Base-by-base conservation (phyloP, 1,284 basidiomycete genomes). In the Veloporphyrellus conicus region DNA sequence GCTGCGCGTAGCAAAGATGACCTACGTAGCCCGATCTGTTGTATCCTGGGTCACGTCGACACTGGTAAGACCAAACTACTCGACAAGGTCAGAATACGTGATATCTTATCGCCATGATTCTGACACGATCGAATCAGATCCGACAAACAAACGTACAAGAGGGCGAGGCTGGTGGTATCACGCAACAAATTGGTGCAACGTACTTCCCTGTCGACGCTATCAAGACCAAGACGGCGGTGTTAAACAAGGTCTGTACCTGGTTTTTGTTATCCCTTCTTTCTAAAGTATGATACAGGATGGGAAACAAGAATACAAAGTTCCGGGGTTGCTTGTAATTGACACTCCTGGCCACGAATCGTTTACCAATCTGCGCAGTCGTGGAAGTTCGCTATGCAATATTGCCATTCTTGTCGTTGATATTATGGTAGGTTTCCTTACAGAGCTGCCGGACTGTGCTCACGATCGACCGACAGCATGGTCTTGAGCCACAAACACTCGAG, bases 311-410 rank as follows among this genome's bases (percentile, higher is more conserved):
- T 97, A 95, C 78, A 95, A 98, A 70, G 87, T 98, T 52, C 96
- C 96, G 28, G 96, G 96, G 71, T 79, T 99, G 22, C 79, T 99
- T 48, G 72, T 99, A 64, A 99, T 99, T 62, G 96, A 99, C 70
- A 99, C 96, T 3, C 96, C 96, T 45, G 96, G 96, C 54, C 96
- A 99, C 84, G 96, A 99, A 72, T 98, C 94, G 7, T 99, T 99
- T 78, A 94, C 93, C 19, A 99, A 99, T 68, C 70, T 99, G 65
- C 91, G 96, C 48, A 87, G 90, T 23, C 89, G 96, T 70, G 96
- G 96, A 66, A 94, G 91, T 56, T 98, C 94, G 18, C 78, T 99
- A 25, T 99, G 96, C 74, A 99, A 99, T 73, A 99, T 99, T 58
- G 96, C 96, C 55, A 93, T 99, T 59, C 80, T 99, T 40, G 96